phyloP scores from a whole-genome alignment of 2,329 filamentous ascomycete species.

The Lasiodiplodia sp. region DNA sequence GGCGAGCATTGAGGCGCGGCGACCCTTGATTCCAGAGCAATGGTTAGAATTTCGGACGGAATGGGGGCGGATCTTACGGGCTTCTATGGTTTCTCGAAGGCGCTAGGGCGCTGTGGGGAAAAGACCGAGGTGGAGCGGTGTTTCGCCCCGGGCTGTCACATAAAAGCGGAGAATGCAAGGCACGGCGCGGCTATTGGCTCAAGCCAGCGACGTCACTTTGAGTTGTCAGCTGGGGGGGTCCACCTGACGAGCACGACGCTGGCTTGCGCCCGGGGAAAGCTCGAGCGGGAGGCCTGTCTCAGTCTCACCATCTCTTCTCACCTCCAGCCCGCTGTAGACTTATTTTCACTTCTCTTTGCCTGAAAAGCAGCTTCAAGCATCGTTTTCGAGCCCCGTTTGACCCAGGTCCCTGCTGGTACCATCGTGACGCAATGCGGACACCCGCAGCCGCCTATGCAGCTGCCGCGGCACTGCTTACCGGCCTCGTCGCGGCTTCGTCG shows the following conservation, averaged over 20 bases:
- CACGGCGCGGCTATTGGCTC: conserved; percentile 38
- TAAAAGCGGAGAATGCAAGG: conserved; percentile 39
- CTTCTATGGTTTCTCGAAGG: conserved; percentile 24
- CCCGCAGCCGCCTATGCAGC: conserved; percentile 36
- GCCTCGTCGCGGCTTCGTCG: conserved; percentile 56
- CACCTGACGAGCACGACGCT: conserved; percentile 20
- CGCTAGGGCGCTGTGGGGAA: conserved; percentile 18
- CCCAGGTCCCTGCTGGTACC: conserved; percentile 12
- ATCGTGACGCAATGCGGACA: conserved; percentile 39
- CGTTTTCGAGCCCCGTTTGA: not conserved
- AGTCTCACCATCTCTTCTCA: conserved; percentile 19
- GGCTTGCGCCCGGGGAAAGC: conserved; percentile 26
- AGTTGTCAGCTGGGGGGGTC: conserved; percentile 22
- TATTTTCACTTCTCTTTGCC: conserved; percentile 4
- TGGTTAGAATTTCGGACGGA: not conserved
- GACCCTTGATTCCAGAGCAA: not conserved
- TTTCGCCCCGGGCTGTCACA: conserved; percentile 4
- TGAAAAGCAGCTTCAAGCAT: not conserved
- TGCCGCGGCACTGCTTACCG: conserved; percentile 48
- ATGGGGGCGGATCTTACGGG: not conserved
- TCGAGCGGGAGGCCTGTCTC: conserved; percentile 18
- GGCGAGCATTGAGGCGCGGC: conserved; percentile 14
- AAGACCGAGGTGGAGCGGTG: conserved; percentile 19
- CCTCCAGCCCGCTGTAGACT: not conserved
- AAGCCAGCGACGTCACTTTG: conserved; percentile 18